phyloP scores from a whole-genome alignment of 1,139 yeast genomes.

The Magnusiomyces tetraspermus region DNA sequence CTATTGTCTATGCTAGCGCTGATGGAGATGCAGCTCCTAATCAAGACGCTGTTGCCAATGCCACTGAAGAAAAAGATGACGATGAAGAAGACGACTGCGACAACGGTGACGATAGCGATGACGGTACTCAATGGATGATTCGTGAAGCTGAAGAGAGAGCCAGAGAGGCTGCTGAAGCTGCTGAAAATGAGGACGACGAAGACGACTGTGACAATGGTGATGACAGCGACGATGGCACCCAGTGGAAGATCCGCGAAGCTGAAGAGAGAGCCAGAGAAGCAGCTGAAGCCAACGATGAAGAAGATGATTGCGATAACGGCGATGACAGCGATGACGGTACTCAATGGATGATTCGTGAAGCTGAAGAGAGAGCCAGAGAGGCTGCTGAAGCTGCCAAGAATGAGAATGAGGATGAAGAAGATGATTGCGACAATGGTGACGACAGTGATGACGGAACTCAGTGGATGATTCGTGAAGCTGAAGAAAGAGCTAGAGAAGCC shows the following conservation, averaged over 20 bases:
- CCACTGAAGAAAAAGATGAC: slow-evolving; percentile 7
- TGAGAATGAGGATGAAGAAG: neutral
- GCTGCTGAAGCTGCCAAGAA: neutral
- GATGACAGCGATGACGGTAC: slow-evolving; percentile 6
- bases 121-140: slow-evolving; percentile 2
- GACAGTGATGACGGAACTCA: too few relatives aligned
- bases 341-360: slow-evolving; percentile 7
- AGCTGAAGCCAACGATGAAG: slow-evolving; percentile 18
- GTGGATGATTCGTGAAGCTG: neutral
- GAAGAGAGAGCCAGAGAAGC: too few relatives aligned
- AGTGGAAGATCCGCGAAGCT: neutral
- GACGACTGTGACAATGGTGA: neutral
- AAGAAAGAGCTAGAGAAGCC: too few relatives aligned
- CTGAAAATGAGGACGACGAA: neutral
- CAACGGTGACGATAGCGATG: slow-evolving; percentile 6
- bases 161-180: neutral
- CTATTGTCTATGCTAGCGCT: too few relatives aligned
- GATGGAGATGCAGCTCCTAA: neutral
- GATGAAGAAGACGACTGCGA: slow-evolving; percentile 14
- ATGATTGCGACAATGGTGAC: neutral
- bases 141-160: slow-evolving; percentile 23
- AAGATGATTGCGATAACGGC: slow-evolving; percentile 4
- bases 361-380: too few relatives aligned
- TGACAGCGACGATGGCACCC: too few relatives aligned
- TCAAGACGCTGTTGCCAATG: neutral